Evolutionary conservation across 345 rosid genomes (phyloP), one percentile per base, ranked within the genome.

Genomic region (Gynandropsis gynandra): DNA sequence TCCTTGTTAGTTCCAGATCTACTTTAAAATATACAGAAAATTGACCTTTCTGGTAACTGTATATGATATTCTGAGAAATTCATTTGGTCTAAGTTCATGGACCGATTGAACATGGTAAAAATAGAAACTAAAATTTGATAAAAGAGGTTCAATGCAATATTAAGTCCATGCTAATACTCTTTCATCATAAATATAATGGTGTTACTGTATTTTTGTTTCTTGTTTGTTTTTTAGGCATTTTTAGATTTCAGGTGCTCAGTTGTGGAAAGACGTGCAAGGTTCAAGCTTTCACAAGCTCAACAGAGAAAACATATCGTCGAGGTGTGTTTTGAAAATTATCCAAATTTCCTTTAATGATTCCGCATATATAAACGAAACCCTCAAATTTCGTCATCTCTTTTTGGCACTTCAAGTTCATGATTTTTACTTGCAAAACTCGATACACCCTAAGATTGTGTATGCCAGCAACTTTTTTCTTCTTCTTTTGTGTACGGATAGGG

Each of bases 241-340:
- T 69, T 90, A 58, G 89, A 90, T 18, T 90, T 90, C 64, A 77
- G 98, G 67, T 90, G 95, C 66, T 79, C 93, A 69, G 93, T 80
- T 53, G 85, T 87, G 18, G 93, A 82, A 74, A 83, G 98, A 56
- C 92, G 98, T 38, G 83, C 89, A 18, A 74, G 64, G 62, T 84
- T 74, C 77, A 90, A 80, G 80, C 92, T 82, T 63, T 75, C 87
- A 24, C 95, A 80, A 45, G 89, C 96, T 12, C 79, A 77, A 50
- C 80, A 84, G 12, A 85, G 95, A 63, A 79, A 73, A 46, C 98
- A 90, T 65, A 82, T 82, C 52, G 87, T 90, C 48, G 95, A 90
- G 92, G 98, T 89, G 69, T 58, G 71, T 56, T n/a, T n/a, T 31
- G 44, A 10, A 20, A 46, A 10, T 43, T 50, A 6, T 36, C n/a